Base-by-base conservation (phyloP, 352 stramenopile genomes). In the Globisporangium nodosum region DNA sequence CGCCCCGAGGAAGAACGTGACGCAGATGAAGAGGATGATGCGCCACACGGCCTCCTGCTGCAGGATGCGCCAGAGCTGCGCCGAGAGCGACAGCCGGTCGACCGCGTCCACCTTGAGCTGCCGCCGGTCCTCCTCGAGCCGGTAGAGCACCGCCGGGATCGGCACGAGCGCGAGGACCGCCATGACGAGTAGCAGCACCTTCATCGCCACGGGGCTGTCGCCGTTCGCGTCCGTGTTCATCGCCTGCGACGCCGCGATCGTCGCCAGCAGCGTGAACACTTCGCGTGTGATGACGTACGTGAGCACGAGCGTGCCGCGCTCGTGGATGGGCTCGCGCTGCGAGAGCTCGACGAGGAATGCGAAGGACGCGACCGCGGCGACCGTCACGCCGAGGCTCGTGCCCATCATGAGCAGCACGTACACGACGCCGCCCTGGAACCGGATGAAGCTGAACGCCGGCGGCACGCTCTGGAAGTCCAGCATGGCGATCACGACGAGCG, bases 41-140 rank as follows among this genome's bases (percentile, higher is more conserved):
- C 78, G 82, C 74, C 77, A 92, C 33, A 89, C 80, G 0, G 78
- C 78, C 40, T 92, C 66, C 65, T 92, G 79, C 68, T 92, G 79
- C 7, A 92, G 57, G 49, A 88, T 87, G 35, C 71, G 81, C 79
- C 82, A 90, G 13, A 92, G 60, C 64, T 87, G 76, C 30, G 76
- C 72, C 20, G 69, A 68, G 33, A 89, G 71, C 20, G 78, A 87
- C 16, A 60, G 71, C 8, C 79, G 76, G 56, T 88, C 78, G 3
- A 87, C 66, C 16, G 76, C 69, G 52, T 88, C 78, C n/a, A 90
- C 77, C 49, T 87, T 88, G 52, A 90, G 78, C 57, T 88, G 76
- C 54, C 78, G 68, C 46, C 78, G 81, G 27, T 92, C 82, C 56
- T 92, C 82, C 5, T 78, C 78, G 0, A 90, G 65, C 20, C 76